Evolutionary conservation across 495 filamentous ascomycete species (phyloP).

Genomic region (Thozetella sp.): DNA sequence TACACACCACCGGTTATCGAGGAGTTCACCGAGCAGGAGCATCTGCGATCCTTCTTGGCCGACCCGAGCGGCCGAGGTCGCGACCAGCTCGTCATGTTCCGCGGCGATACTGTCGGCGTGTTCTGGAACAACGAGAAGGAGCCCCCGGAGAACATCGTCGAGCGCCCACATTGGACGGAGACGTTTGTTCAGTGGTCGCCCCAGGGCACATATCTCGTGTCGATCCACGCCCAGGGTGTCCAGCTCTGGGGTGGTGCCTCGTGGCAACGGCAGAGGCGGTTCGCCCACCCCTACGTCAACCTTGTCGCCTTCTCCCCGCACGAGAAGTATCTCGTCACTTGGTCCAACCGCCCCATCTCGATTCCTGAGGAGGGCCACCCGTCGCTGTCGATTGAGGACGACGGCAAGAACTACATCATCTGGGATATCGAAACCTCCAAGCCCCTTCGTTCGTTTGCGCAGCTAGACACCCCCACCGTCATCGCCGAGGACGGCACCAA

Average conservation of each 20-base stretch:
- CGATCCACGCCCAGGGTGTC: slow-evolving; percentile 92
- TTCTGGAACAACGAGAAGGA: slow-evolving; percentile 99
- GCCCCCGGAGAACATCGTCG: slow-evolving; percentile 81
- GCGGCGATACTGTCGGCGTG: slow-evolving; percentile 85
- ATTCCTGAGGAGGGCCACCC: slow-evolving; percentile 86
- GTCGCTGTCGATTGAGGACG: slow-evolving; percentile 82
- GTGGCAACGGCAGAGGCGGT: slow-evolving; percentile 89
- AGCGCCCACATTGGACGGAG: slow-evolving; percentile 94
- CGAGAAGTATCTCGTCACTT: slow-evolving; percentile 93
- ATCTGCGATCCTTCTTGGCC: slow-evolving; percentile 88
- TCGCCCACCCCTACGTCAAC: slow-evolving; percentile 93
- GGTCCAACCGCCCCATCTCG: slow-evolving; percentile 89
- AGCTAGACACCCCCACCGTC: slow-evolving; percentile 73
- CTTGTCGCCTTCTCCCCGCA: slow-evolving; percentile 92
- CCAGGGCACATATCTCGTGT: slow-evolving; percentile 88
- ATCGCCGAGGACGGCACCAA: slow-evolving; percentile 46
- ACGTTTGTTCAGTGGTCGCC: slow-evolving; percentile 98
- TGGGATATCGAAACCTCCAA: slow-evolving; percentile 95
- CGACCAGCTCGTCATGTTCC: slow-evolving; percentile 93
- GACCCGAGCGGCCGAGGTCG: slow-evolving; percentile 84
- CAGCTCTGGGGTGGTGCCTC: slow-evolving; percentile 92
- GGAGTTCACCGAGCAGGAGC: slow-evolving; percentile 86
- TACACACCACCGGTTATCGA: slow-evolving; percentile 79
- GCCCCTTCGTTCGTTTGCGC: slow-evolving; percentile 88
- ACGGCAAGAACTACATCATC: slow-evolving; percentile 98